Conservation (phyloP, 2,329 filamentous ascomycete species). For the Ophiosphaerella narmari region DNA sequence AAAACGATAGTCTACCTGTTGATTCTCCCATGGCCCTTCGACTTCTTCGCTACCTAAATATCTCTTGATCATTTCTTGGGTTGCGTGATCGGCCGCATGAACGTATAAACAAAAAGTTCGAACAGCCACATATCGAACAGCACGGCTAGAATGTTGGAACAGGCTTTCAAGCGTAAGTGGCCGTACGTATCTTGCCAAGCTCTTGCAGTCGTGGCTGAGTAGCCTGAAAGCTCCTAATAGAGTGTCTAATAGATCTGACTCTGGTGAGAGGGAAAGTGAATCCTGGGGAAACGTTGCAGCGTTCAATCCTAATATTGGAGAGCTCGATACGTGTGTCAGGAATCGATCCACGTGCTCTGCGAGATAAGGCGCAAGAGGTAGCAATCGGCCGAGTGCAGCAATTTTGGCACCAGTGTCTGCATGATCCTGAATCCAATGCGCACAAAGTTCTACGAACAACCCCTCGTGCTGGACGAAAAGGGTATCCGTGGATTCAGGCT, state of each 20-base stretch:
- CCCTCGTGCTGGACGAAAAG: conserved; percentile 76
- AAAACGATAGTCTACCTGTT: conserved; percentile 77
- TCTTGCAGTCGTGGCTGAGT: conserved; percentile 72
- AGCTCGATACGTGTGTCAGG: conserved; percentile 37
- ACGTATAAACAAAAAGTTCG: conserved; percentile 80
- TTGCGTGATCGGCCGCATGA: conserved; percentile 76
- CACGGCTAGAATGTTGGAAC: conserved; percentile 62
- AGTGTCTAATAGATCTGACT: conserved; percentile 45
- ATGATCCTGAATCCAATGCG: conserved; percentile 69
- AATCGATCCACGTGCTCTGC: conserved; percentile 69
- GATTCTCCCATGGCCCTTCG: conserved; percentile 74
- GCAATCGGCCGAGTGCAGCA: conserved; percentile 75
- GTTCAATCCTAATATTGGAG: conserved; percentile 24
- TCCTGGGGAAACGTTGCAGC: not conserved
- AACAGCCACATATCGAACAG: conserved; percentile 79
- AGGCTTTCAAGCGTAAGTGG: conserved; percentile 71
- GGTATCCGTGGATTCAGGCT: conserved; percentile 70
- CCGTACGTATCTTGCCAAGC: conserved; percentile 68
- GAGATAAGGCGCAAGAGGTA: conserved; percentile 82
- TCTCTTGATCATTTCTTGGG: conserved; percentile 70
- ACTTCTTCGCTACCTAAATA: conserved; percentile 69
- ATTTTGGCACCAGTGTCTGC: conserved; percentile 51
- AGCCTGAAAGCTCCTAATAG: conserved; percentile 78
- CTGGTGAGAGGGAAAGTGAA: not conserved
- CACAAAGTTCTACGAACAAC: conserved; percentile 80